Evolutionary conservation across 768 basidiomycete genomes (phyloP).

Genomic region (Trametopsis cervina): DNA sequence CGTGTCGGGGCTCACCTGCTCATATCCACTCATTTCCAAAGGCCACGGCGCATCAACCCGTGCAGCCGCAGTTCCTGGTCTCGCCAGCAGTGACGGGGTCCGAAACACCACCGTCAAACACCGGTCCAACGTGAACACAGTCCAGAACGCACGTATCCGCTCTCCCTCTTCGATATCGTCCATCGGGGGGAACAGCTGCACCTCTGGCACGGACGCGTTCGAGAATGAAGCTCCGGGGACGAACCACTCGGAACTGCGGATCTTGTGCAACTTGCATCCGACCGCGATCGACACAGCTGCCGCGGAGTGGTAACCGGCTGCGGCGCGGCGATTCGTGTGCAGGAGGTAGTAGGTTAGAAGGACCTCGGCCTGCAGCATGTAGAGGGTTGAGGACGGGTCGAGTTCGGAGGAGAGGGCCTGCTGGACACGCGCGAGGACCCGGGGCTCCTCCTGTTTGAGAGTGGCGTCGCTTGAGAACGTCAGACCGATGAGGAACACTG

Average conservation of each 20-base stretch:
- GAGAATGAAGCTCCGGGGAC: constrained; percentile 14
- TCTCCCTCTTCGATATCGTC: constrained; percentile 57
- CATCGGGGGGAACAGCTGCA: constrained; percentile 20
- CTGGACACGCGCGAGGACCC: constrained; percentile 42
- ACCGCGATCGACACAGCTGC: constrained; percentile 32
- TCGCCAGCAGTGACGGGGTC: constrained; percentile 44
- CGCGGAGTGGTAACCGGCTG: constrained; percentile 47
- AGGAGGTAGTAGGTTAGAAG: constrained; percentile 64
- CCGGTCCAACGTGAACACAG: constrained; percentile 51
- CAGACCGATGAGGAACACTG: constrained; percentile 27
- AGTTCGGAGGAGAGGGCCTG: constrained; percentile 39
- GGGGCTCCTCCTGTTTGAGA: constrained; percentile 25
- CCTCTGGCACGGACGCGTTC: constrained; percentile 11
- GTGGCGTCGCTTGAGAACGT: constrained; percentile 16
- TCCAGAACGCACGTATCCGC: constrained; percentile 62
- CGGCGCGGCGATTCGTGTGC: constrained; percentile 48
- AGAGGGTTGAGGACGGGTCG: constrained; percentile 30
- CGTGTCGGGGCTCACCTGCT: too few relatives aligned
- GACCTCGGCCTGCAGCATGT: constrained; percentile 33
- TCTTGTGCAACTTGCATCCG: constrained; percentile 21
- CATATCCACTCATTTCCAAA: constrained; percentile 26
- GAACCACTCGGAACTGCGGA: constrained; percentile 20
- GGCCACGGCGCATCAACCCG: constrained; percentile 36
- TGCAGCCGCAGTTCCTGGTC: constrained; percentile 38
- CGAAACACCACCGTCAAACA: constrained; percentile 48